Percentiles rank a stretch among this genome's conserved stretches.
These are phyloP conservation scores for Corchorus olitorius DNA, from an alignment of 345 rosid species.

Conservation along the genomic window DNA sequence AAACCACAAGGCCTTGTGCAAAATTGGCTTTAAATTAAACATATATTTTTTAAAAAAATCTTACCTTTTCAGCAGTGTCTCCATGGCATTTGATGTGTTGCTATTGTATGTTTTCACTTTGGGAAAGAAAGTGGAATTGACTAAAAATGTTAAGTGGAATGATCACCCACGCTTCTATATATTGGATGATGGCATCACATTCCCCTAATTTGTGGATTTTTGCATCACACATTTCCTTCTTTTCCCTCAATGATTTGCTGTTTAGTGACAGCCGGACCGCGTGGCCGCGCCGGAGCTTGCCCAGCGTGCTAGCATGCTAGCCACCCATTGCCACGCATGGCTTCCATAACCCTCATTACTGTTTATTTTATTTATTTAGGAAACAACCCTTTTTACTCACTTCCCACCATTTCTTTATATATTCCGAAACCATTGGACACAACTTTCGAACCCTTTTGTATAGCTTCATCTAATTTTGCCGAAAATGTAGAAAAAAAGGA, in stretches of 20 bases:
- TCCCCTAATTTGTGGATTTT: neutral
- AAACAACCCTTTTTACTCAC: neutral
- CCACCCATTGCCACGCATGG: conserved; percentile 3
- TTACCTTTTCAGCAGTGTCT: neutral
- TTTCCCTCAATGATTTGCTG: neutral
- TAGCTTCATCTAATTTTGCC: neutral
- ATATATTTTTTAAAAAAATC: neutral
- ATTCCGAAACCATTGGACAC: neutral
- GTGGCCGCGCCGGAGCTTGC: conserved; percentile 3
- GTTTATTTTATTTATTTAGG: neutral
- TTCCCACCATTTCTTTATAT: neutral
- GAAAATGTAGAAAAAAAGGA: neutral
- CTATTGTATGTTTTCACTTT: neutral
- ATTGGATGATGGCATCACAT: conserved; percentile 9
- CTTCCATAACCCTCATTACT: neutral
- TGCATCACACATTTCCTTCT: neutral
- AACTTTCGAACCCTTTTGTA: neutral
- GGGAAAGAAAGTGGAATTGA: conserved; percentile 3
- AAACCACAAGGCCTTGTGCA: too few species aligned
- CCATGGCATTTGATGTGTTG: neutral
- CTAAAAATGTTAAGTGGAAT: neutral
- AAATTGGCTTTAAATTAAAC: too few species aligned
- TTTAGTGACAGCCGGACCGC: conserved; percentile 6
- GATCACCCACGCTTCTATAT: neutral
- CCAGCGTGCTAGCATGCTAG: conserved; percentile 12